Conservation (phyloP, 2,329 filamentous ascomycete genomes). For the Alternaria atra region DNA sequence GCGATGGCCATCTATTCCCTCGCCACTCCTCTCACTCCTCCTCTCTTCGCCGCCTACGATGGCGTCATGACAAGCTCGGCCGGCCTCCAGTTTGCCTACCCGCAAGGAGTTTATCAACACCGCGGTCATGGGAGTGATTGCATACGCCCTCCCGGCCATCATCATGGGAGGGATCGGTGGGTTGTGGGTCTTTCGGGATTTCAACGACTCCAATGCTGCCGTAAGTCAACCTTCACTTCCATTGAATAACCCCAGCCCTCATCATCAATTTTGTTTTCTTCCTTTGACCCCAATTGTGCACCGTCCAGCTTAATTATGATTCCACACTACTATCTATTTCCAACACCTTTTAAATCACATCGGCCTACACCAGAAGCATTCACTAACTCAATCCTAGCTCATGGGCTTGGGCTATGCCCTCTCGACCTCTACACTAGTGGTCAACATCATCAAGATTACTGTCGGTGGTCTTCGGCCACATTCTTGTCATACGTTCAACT, state of each 20-base stretch:
- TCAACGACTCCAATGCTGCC: constrained; percentile 67
- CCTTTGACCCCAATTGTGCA: too few species aligned
- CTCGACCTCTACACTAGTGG: constrained; percentile 37
- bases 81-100: constrained; percentile 67
- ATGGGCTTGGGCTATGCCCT: constrained; percentile 45
- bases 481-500: constrained; percentile 8
- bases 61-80: constrained; percentile 46
- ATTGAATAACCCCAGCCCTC: too few species aligned
- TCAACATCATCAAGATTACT: constrained; percentile 43
- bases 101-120: constrained; percentile 75
- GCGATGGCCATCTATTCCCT: constrained; percentile 64
- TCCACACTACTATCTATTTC: too few species aligned
- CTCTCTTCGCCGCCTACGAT: not conserved
- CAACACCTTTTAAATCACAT: too few species aligned
- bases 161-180: constrained; percentile 68
- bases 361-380: too few species aligned
- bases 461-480: constrained; percentile 48
- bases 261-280: too few species aligned
- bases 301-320: not conserved
- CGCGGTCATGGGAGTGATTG: constrained; percentile 70
- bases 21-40: constrained; percentile 62
- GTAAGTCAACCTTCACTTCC: constrained; percentile 24
- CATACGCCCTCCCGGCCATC: constrained; percentile 68
- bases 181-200: constrained; percentile 60
- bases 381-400: constrained; percentile 20